Evolutionary conservation across 108 stramenopile species (phyloP).

Genomic region (Skeletonema marinoi): DNA sequence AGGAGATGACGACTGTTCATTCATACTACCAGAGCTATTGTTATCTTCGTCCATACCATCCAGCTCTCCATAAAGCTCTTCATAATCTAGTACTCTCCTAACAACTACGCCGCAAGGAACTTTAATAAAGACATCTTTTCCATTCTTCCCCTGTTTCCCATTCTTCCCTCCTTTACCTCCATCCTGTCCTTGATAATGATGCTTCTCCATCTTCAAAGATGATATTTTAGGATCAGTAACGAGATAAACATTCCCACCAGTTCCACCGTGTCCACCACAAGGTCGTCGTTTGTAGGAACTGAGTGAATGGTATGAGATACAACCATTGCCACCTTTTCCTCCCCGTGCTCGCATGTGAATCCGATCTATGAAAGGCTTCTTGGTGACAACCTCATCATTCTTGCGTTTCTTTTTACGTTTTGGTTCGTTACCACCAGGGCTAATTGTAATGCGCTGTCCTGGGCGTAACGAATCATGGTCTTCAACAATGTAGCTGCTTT

Average conservation of each 20-base stretch:
- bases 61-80: slow-evolving; percentile 39
- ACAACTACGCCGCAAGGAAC: slow-evolving; percentile 90
- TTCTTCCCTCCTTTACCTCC: slow-evolving; percentile 64
- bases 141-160: slow-evolving; percentile 65
- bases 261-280: slow-evolving; percentile 87
- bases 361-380: slow-evolving; percentile 72
- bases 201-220: slow-evolving; percentile 55
- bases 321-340: slow-evolving; percentile 78
- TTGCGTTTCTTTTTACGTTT: slow-evolving; percentile 24
- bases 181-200: slow-evolving; percentile 65
- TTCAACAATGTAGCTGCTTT: neutral
- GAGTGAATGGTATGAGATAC: slow-evolving; percentile 55
- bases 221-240: slow-evolving; percentile 72
- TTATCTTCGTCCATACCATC: slow-evolving; percentile 6
- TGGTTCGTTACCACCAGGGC: neutral
- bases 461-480: neutral
- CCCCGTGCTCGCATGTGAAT: slow-evolving; percentile 68
- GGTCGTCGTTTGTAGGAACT: slow-evolving; percentile 65
- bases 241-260: slow-evolving; percentile 76
- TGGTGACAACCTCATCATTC: slow-evolving; percentile 36
- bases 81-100: slow-evolving; percentile 65
- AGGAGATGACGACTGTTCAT: neutral
- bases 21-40: neutral
- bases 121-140: slow-evolving; percentile 68
- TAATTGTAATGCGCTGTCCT: neutral